Conservation (phyloP, 768 basidiomycete species). For the Boletus fagicola region DNA sequence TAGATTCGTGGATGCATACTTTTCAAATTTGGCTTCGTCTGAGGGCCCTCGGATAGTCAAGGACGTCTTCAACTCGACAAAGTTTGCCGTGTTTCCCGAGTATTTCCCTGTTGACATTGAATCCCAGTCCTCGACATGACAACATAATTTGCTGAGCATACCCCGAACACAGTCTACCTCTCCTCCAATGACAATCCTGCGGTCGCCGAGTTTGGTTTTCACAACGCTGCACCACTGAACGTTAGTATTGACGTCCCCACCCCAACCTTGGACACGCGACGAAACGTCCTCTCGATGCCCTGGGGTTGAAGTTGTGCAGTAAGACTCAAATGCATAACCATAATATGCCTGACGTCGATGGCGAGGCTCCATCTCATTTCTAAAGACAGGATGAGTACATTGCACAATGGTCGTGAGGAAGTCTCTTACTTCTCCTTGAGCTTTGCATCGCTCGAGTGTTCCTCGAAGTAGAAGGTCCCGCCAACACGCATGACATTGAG, state of each 20-base stretch:
- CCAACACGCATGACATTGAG: constrained; percentile 78
- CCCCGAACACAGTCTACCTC: constrained; percentile 90
- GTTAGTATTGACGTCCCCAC: constrained; percentile 83
- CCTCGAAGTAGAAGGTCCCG: constrained; percentile 73
- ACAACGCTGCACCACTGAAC: constrained; percentile 90
- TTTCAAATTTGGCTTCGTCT: constrained; percentile 77
- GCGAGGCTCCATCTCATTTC: constrained; percentile 63
- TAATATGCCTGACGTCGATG: constrained; percentile 71
- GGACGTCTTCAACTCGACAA: constrained; percentile 89
- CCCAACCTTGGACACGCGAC: constrained; percentile 52
- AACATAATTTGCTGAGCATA: constrained; percentile 28
- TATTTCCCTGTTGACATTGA: constrained; percentile 48
- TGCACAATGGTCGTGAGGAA: background rate
- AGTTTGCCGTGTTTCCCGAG: constrained; percentile 58
- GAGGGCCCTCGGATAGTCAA: constrained; percentile 58
- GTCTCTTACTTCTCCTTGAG: constrained; percentile 61
- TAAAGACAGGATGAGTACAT: constrained; percentile 27
- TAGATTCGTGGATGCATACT: constrained; percentile 43
- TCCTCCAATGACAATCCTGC: constrained; percentile 75
- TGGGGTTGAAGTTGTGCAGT: constrained; percentile 56
- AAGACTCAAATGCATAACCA: constrained; percentile 89
- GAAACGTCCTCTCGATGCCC: constrained; percentile 20
- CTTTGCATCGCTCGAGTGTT: constrained; percentile 58
- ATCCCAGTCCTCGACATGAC: background rate
- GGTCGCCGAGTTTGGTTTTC: constrained; percentile 76